A percentile compares a stretch with the other conserved stretches of the same genome.
These are phyloP conservation scores for Mycena crocata DNA, from an alignment of 768 basidiomycete species.

Conservation along the genomic window DNA sequence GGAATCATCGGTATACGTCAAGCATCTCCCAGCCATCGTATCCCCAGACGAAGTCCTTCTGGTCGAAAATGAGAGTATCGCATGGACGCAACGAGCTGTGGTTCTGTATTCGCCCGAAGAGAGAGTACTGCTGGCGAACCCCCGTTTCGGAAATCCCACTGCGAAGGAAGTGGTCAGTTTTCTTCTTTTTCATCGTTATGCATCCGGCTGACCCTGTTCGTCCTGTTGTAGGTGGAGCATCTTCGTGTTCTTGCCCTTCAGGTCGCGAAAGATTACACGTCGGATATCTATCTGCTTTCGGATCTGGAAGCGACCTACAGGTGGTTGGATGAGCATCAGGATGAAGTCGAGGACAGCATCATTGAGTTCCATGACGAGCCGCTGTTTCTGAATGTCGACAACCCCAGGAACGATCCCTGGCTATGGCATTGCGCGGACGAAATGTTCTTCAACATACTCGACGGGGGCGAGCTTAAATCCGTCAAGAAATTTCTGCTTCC, in stretches of 20 bases:
- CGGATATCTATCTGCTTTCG: conserved; percentile 42
- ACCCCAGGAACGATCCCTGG: conserved; percentile 51
- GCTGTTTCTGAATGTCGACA: conserved; percentile 61
- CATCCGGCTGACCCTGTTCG: not conserved
- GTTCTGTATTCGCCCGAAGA: conserved; percentile 44
- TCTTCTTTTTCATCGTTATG: not conserved
- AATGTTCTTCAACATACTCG: conserved; percentile 50
- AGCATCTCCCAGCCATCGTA: conserved; percentile 46
- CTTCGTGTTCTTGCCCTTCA: conserved; percentile 47
- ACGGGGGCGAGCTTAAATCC: conserved; percentile 36
- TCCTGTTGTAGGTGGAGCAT: conserved; percentile 55
- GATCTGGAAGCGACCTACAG: conserved; percentile 58
- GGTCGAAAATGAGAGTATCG: conserved; percentile 51
- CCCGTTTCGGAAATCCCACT: conserved; percentile 52
- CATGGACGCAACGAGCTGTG: conserved; percentile 62
- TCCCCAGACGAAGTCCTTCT: conserved; percentile 53
- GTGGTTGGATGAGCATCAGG: conserved; percentile 51
- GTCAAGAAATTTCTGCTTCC: conserved; percentile 35
- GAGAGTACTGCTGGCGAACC: conserved; percentile 48
- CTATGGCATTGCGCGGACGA: conserved; percentile 51
- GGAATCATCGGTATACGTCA: conserved; percentile 37
- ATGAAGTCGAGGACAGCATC: conserved; percentile 34
- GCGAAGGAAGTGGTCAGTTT: conserved; percentile 56
- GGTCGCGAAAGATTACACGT: conserved; percentile 41
- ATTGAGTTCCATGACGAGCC: conserved; percentile 35